These are phyloP conservation scores for Adenanthera pavonina DNA, from an alignment of 306 rosid species.

Conservation along the genomic window DNA sequence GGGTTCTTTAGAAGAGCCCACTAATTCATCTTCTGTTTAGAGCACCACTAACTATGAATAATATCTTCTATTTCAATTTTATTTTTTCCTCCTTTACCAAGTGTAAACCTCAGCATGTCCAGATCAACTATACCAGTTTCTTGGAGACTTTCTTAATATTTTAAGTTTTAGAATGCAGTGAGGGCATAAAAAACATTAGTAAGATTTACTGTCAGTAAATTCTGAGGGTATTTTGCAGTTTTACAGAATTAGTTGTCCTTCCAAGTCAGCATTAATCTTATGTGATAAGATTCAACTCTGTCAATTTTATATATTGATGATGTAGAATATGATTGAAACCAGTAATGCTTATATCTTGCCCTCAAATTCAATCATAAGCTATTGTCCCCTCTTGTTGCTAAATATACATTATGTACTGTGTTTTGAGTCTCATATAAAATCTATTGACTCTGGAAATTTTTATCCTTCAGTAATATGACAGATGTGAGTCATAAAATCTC, in stretches of 20 bases:
- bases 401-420: neutral
- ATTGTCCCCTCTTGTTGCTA: neutral
- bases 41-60: neutral
- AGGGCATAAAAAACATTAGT: neutral
- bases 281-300: neutral
- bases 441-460: neutral
- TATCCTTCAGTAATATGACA: neutral
- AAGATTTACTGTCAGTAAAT: neutral
- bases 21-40: neutral
- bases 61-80: neutral
- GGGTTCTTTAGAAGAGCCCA: neutral
- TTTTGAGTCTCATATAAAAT: neutral
- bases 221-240: neutral
- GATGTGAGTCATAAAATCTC: no score
- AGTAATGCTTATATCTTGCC: neutral
- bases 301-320: constrained; percentile 17
- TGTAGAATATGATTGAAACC: neutral
- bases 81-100: neutral
- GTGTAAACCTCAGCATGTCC: neutral
- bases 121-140: neutral
- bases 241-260: neutral
- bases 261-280: neutral
- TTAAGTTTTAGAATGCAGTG: neutral
- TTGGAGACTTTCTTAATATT: neutral
- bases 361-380: neutral